A percentile compares a stretch with the other conserved stretches of the same genome.
Evolutionary conservation across 2,329 filamentous ascomycete genomes (phyloP).

Genomic region (Plectosphaerella plurivora): DNA sequence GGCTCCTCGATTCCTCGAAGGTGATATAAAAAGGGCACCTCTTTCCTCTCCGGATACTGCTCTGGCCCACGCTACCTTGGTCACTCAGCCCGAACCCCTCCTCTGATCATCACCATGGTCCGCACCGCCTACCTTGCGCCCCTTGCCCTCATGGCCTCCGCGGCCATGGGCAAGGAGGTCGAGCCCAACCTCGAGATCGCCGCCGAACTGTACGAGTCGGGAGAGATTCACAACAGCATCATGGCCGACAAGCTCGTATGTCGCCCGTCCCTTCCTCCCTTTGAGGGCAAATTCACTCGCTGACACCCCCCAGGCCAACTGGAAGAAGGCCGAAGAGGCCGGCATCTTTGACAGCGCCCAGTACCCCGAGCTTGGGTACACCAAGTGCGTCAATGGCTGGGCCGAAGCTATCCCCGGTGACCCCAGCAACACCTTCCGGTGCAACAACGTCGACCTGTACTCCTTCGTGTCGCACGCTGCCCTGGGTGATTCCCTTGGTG

Average conservation of each 20-base stretch:
- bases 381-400: slow-evolving; percentile 31
- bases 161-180: slow-evolving; percentile 12
- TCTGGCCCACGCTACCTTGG: too few species aligned
- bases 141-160: slow-evolving; percentile 12
- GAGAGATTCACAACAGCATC: slow-evolving; percentile 10
- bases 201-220: slow-evolving; percentile 12
- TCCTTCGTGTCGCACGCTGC: slow-evolving; percentile 46
- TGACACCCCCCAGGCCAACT: slow-evolving; percentile 17
- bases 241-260: slow-evolving; percentile 11
- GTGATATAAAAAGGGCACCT: too few species aligned
- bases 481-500: slow-evolving; percentile 33
- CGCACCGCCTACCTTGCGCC: slow-evolving; percentile 10
- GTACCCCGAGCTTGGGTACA: slow-evolving; percentile 14
- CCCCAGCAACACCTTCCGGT: slow-evolving; percentile 35
- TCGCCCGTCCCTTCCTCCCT: not conserved
- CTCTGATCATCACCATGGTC: slow-evolving; percentile 7
- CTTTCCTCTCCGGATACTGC: too few species aligned
- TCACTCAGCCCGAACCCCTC: too few species aligned
- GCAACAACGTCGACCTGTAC: slow-evolving; percentile 44
- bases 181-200: slow-evolving; percentile 9
- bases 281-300: not conserved
- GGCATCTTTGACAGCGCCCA: slow-evolving; percentile 27
- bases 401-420: slow-evolving; percentile 33
- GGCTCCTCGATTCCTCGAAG: too few species aligned
- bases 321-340: slow-evolving; percentile 24